These are phyloP conservation scores for Lentinula boryana DNA, from an alignment of 768 basidiomycete genomes.

Conservation along the genomic window DNA sequence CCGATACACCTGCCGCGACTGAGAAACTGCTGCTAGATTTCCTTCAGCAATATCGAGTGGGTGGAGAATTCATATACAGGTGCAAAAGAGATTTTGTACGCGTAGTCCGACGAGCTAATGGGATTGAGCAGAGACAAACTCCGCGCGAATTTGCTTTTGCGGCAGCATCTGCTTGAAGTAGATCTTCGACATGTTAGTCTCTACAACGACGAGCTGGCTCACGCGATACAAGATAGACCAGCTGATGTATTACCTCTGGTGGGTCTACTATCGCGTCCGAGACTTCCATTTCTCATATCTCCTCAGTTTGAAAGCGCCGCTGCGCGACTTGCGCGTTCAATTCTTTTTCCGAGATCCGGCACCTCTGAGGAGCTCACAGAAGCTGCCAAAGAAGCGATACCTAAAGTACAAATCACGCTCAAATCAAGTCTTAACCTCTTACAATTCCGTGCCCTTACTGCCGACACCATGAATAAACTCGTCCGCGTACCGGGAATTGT, in stretches of 20 bases:
- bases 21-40: slow-evolving; percentile 83
- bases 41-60: slow-evolving; percentile 80
- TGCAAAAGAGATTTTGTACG: slow-evolving; percentile 21
- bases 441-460: slow-evolving; percentile 90
- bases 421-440: slow-evolving; percentile 89
- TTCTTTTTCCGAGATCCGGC: slow-evolving; percentile 75
- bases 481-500: slow-evolving; percentile 98
- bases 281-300: background rate
- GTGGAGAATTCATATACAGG: slow-evolving; percentile 92
- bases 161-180: slow-evolving; percentile 83
- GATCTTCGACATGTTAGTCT: slow-evolving; percentile 73
- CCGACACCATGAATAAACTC: slow-evolving; percentile 91
- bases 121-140: slow-evolving; percentile 64
- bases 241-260: slow-evolving; percentile 87
- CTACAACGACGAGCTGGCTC: slow-evolving; percentile 92
- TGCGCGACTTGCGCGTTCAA: slow-evolving; percentile 74
- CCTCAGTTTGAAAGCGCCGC: slow-evolving; percentile 87
- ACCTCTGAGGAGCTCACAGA: slow-evolving; percentile 38
- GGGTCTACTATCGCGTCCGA: slow-evolving; percentile 17
- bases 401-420: slow-evolving; percentile 80
- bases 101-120: background rate
- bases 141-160: slow-evolving; percentile 82
- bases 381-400: slow-evolving; percentile 35
- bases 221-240: slow-evolving; percentile 84
- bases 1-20: slow-evolving; percentile 74